phyloP scores from a whole-genome alignment of 176 grass and related monocot species.

The Tuctoria greenei region DNA sequence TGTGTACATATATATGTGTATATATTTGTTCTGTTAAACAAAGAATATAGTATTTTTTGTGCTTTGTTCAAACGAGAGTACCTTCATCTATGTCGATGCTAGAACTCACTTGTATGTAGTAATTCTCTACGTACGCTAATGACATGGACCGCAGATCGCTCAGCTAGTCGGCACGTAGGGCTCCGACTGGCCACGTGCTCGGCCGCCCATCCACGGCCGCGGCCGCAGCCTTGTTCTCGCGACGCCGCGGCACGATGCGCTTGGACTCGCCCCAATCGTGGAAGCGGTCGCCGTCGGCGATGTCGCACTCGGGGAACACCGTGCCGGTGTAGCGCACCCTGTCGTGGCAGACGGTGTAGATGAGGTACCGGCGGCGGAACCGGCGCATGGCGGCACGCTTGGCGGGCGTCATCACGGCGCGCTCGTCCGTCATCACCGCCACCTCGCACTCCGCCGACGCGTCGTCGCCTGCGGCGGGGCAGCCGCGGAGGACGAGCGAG shows the following conservation, averaged over 20 bases:
- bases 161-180: constrained; percentile 1
- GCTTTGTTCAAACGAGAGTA: too few relatives aligned
- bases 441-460: constrained; percentile 54
- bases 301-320: constrained; percentile 80
- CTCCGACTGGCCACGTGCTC: constrained; percentile 9
- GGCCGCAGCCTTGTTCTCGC: constrained; percentile 4
- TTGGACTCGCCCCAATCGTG: constrained; percentile 74
- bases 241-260: constrained; percentile 20
- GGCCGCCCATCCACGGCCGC: not conserved
- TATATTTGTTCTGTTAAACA: too few relatives aligned
- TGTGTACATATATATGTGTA: too few relatives aligned
- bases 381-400: constrained; percentile 67
- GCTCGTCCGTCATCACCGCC: constrained; percentile 59
- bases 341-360: constrained; percentile 83
- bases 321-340: constrained; percentile 51
- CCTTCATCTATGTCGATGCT: too few relatives aligned
- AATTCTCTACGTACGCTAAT: not conserved
- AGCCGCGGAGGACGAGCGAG: constrained; percentile 54
- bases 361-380: constrained; percentile 61
- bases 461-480: constrained; percentile 8
- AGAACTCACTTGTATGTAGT: too few relatives aligned
- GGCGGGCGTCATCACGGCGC: constrained; percentile 56
- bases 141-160: not conserved
- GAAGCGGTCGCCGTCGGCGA: constrained; percentile 38
- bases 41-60: too few relatives aligned